Base-by-base conservation (phyloP, 345 rosid genomes). In the Bruguiera sexangula region DNA sequence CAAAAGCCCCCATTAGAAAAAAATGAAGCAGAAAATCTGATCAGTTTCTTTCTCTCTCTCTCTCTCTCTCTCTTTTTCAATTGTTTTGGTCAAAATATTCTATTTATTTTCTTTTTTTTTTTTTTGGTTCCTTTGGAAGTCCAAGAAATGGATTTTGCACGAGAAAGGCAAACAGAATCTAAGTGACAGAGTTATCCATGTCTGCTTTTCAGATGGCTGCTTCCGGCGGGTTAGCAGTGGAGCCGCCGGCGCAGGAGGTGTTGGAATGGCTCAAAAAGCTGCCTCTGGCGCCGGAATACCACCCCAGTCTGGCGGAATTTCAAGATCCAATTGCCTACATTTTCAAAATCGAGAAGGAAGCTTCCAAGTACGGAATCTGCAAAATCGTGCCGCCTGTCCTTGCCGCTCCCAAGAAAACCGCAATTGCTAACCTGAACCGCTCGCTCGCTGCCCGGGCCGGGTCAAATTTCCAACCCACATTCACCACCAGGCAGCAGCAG, bases 321-420 rank as follows among this genome's bases (percentile, higher is more conserved):
- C 99, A 91, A 88, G 99, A 95, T 91, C 99, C 99, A 76, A 95
- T 95, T 73, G 91, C 97, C 65, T 95, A 95, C 95, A 95, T 95
- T 82, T 86, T 83, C 72, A 95, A 95, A 86, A 92, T 91, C 84
- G 97, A 95, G 72, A 88, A 87, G 37, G 99, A 95, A 76, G 99
- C 97, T 59, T 87, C 99, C 26, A 81, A 74, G 70, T 95, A 85
- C 46, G 99, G 99, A 75, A 95, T 95, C 87, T 95, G 99, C 87
- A 95, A 95, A 85, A 95, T 95, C 68, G 79, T 95, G 22, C 99
- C 99, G 46, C 99, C 99, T 1, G 80, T 91, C 13, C 83, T 88
- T 18, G 83, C 87, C 3, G 76, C 92, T 29, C 82, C 93, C 1
- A 91, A 85, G 70, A 95, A 89, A 70, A 70, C 96, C 10, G 85